phyloP scores from a whole-genome alignment of 345 rosid species.

The Carallia brachiata region DNA sequence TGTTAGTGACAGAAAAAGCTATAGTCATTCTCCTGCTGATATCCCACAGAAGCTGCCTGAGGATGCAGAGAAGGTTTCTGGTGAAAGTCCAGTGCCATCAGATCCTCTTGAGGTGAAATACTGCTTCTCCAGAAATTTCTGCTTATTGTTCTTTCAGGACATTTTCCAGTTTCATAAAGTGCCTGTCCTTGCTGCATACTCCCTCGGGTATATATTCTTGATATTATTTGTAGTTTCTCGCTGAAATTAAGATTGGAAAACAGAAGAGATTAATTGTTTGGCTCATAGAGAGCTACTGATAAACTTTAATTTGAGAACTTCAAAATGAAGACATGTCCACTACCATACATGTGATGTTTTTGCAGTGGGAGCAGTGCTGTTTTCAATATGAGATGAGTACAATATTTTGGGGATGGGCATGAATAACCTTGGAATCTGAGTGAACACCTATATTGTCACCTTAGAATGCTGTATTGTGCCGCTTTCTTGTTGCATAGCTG shows the following conservation, averaged over 20 bases:
- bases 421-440: too few relatives aligned
- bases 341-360: neutral
- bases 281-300: neutral
- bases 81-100: slow-evolving; percentile 46
- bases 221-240: neutral
- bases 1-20: slow-evolving; percentile 54
- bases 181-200: too few relatives aligned
- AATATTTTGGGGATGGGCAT: too few relatives aligned
- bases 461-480: neutral
- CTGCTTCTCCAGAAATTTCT: slow-evolving; percentile 6
- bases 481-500: neutral
- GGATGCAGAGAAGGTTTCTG: slow-evolving; percentile 41
- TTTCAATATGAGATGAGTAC: too few relatives aligned
- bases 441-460: too few relatives aligned
- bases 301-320: neutral
- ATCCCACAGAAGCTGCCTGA: slow-evolving; percentile 35
- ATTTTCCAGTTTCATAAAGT: too few relatives aligned
- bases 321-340: neutral
- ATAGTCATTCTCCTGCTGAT: slow-evolving; percentile 36
- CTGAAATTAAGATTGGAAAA: neutral
- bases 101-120: slow-evolving; percentile 81
- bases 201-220: neutral
- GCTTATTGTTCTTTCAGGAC: neutral
- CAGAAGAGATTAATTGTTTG: neutral
- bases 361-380: too few relatives aligned